A percentile compares a stretch with the other conserved stretches of the same genome.
Conservation (phyloP, 768 basidiomycete species). For the Lactarius trivialis region DNA sequence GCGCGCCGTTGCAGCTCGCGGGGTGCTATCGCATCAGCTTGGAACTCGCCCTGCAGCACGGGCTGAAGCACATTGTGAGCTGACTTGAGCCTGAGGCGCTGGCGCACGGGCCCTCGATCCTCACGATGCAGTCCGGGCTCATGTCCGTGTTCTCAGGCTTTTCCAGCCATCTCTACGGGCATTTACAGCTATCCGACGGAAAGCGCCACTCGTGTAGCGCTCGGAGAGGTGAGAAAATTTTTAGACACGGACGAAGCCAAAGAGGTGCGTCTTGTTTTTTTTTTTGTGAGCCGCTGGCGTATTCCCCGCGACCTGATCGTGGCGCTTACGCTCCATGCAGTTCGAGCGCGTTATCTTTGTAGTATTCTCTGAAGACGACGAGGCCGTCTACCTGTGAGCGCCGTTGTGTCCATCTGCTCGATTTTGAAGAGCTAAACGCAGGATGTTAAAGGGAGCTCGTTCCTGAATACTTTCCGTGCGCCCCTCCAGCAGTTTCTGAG, state of each 20-base stretch:
- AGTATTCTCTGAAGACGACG: slow-evolving; percentile 63
- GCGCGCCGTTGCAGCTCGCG: slow-evolving; percentile 46
- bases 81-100: no score
- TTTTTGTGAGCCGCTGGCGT: neutral
- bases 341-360: slow-evolving; percentile 72
- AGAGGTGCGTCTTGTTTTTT: slow-evolving; percentile 26
- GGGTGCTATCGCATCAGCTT: slow-evolving; percentile 67
- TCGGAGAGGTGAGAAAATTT: slow-evolving; percentile 50
- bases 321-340: slow-evolving; percentile 21
- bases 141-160: slow-evolving; percentile 45
- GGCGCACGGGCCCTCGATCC: neutral
- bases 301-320: neutral
- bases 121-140: neutral
- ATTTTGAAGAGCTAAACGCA: slow-evolving; percentile 2
- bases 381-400: slow-evolving; percentile 57
- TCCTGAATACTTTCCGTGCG: slow-evolving; percentile 14
- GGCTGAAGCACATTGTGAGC: slow-evolving; percentile 59
- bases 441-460: slow-evolving; percentile 7
- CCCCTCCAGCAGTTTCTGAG: neutral
- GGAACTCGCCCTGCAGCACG: slow-evolving; percentile 51
- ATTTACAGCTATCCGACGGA: slow-evolving; percentile 72
- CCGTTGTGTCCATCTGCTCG: neutral
- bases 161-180: slow-evolving; percentile 75
- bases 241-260: slow-evolving; percentile 46
- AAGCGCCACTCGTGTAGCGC: slow-evolving; percentile 65